phyloP scores from a whole-genome alignment of 2,329 filamentous ascomycete genomes.

The Ascochyta clinopodiicola region DNA sequence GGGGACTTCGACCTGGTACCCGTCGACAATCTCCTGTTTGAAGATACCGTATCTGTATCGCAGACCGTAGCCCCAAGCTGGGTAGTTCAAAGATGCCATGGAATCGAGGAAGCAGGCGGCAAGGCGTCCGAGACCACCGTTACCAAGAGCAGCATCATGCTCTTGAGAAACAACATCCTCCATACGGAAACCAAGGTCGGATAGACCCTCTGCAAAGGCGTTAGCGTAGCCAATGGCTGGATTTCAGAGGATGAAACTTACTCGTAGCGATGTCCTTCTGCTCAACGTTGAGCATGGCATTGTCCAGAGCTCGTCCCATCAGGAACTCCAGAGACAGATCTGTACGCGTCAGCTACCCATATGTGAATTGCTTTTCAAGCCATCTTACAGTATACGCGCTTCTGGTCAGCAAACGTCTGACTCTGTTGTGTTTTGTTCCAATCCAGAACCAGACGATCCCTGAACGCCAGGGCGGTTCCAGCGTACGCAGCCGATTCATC shows the following conservation, averaged over 20 bases:
- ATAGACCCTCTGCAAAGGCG: constrained; percentile 71
- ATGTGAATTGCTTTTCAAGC: neutral
- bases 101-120: constrained; percentile 98
- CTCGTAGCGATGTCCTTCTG: constrained; percentile 84
- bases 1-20: constrained; percentile 96
- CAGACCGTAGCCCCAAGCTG: constrained; percentile 96
- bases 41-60: constrained; percentile 95
- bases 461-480: constrained; percentile 88
- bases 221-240: constrained; percentile 19
- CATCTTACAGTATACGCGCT: constrained; percentile 83
- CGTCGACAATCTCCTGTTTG: constrained; percentile 98
- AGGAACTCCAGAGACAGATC: constrained; percentile 95
- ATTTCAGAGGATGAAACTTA: constrained; percentile 51
- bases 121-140: constrained; percentile 91
- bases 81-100: constrained; percentile 90
- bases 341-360: constrained; percentile 39
- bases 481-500: constrained; percentile 92
- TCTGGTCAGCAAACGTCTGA: constrained; percentile 88
- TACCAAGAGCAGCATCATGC: constrained; percentile 94
- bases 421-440: constrained; percentile 99
- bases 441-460: constrained; percentile 89
- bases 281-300: constrained; percentile 96
- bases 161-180: constrained; percentile 95
- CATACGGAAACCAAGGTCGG: constrained; percentile 92
- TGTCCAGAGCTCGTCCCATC: constrained; percentile 95